Base-by-base conservation (phyloP, 2,329 filamentous ascomycete genomes). In the Myriangium duriaei region DNA sequence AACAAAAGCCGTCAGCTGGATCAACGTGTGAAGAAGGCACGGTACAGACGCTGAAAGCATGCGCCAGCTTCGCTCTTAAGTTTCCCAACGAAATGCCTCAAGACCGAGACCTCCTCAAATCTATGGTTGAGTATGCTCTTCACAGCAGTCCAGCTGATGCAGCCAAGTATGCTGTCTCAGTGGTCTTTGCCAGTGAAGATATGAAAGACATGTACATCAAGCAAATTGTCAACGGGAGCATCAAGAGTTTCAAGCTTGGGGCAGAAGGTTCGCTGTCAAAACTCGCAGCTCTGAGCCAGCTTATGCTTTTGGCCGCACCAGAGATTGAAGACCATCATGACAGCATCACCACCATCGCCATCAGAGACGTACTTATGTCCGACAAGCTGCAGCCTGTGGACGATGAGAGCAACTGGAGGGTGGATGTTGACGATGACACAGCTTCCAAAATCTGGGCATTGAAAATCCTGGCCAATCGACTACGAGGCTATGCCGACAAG, bases 41-140 rank as follows among this genome's bases (percentile, higher is more conserved):
- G n/a, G 83, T 91, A 10, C 84, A 95, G 51, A 88, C 88, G 2
- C 68, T 98, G 42, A 95, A 93, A 56, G 88, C 92, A 2, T 95
- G 91, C 55, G 82, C 88, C 7, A 85, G 82, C 2, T 98, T 94
- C 56, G 83, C 87, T 1, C 80, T 79, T 51, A 86, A 80, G 49
- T 88, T 92, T 48, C 79, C 88, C 0, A 70, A 77, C 9, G 87
- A 96, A 43, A 74, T 98, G 37, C 82, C 83, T 1, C 73, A 76
- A 42, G 82, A 93, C 44, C 76, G 79, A 40, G 82, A 81, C 47
- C 88, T 96, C 50, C 68, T 76, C 19, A 77, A 91, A 51, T 79
- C 85, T 1, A 71, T 98, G 56, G 76, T 80, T 43, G 79, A 74
- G 49, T 96, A 91, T 57, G 83, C 87, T 1, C 69, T 88, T 13